Evolutionary conservation across 176 grass and related monocot species (phyloP).

Genomic region (Elymus sibiricus): DNA sequence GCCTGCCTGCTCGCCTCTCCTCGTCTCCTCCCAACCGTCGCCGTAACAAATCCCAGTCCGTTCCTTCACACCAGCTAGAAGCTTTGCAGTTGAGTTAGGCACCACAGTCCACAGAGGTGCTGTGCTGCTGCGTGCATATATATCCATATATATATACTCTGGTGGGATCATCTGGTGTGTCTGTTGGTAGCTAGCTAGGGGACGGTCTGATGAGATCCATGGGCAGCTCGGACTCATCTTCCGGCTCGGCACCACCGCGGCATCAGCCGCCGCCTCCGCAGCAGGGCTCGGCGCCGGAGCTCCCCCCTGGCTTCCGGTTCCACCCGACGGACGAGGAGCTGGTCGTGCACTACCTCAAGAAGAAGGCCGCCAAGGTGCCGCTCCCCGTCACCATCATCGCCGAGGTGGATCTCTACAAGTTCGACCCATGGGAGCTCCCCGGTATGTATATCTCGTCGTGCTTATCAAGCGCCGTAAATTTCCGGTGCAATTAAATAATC

Average conservation of each 20-base stretch:
- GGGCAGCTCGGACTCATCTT: slow-evolving; percentile 65
- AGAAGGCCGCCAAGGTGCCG: slow-evolving; percentile 59
- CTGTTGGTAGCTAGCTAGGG: background rate
- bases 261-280: background rate
- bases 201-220: slow-evolving; percentile 34
- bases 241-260: slow-evolving; percentile 44
- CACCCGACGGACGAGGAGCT: slow-evolving; percentile 97
- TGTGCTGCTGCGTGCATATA: background rate
- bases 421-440: slow-evolving; percentile 94
- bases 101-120: background rate
- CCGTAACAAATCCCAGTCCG: slow-evolving; percentile 28
- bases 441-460: slow-evolving; percentile 30
- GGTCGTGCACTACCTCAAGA: slow-evolving; percentile 93
- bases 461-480: background rate
- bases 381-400: slow-evolving; percentile 91
- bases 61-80: slow-evolving; percentile 28
- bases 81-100: background rate
- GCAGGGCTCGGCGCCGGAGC: slow-evolving; percentile 54
- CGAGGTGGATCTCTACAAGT: slow-evolving; percentile 93
- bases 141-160: background rate
- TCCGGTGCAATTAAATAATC: background rate
- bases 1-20: background rate
- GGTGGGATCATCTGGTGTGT: background rate
- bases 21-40: slow-evolving; percentile 11
- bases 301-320: slow-evolving; percentile 86